Evolutionary conservation across 2,329 filamentous ascomycete genomes (phyloP).

Genomic region (Cytospora paraplurivora): DNA sequence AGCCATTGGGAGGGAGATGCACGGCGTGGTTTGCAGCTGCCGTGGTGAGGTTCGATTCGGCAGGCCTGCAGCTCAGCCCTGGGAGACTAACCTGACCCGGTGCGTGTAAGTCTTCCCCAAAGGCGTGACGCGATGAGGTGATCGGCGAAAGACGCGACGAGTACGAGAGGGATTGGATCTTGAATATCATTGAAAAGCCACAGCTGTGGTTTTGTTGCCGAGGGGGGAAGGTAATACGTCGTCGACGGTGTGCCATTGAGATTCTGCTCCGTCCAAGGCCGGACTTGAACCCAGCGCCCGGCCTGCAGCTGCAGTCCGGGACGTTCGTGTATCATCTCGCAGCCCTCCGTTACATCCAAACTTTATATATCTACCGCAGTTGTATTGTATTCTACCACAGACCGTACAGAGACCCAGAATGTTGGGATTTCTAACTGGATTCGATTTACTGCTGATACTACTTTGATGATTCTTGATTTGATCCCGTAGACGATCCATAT

Average conservation of each 20-base stretch:
- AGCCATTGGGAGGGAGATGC: background rate
- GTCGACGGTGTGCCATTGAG: background rate
- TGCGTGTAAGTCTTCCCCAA: background rate
- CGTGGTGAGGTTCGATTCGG: too few relatives aligned
- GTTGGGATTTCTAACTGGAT: background rate
- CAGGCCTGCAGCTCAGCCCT: background rate
- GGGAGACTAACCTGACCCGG: background rate
- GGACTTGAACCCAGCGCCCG: background rate
- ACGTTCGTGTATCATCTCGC: background rate
- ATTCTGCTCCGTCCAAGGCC: too few relatives aligned
- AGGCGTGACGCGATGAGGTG: background rate
- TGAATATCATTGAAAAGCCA: background rate
- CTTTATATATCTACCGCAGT: too few relatives aligned
- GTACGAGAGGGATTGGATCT: background rate
- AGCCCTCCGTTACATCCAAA: background rate
- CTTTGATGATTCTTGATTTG: slow-evolving; percentile 1
- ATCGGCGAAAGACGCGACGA: background rate
- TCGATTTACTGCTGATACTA: background rate
- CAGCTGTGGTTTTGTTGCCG: background rate
- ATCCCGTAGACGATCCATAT: background rate
- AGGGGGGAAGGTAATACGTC: background rate
- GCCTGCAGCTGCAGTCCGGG: background rate
- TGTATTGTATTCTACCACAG: too few relatives aligned
- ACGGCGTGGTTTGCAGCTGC: background rate
- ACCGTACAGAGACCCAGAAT: background rate